Conservation (phyloP, 1,284 basidiomycete genomes). For the Sporisorium sorghi region DNA sequence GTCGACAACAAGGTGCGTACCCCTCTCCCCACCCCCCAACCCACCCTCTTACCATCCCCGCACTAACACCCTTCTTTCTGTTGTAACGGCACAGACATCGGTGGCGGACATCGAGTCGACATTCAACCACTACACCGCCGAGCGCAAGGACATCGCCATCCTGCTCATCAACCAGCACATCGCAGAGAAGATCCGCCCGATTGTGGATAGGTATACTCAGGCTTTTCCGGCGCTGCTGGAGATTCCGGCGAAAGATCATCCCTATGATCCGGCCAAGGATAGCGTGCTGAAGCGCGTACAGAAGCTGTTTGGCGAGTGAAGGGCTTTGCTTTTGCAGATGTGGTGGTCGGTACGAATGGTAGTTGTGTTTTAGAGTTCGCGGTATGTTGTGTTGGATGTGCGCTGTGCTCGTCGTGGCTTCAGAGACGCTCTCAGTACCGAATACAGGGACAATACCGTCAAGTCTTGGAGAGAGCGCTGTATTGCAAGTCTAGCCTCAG, state of each 20-base stretch:
- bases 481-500: background rate
- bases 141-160: slow-evolving; percentile 67
- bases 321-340: background rate
- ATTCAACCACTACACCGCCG: slow-evolving; percentile 60
- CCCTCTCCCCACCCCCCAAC: background rate
- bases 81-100: slow-evolving; percentile 45
- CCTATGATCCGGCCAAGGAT: slow-evolving; percentile 88
- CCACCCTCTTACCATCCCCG: background rate
- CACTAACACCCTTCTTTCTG: background rate
- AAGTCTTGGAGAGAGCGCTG: no score
- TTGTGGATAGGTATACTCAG: slow-evolving; percentile 93
- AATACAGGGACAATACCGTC: no score
- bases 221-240: slow-evolving; percentile 97
- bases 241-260: slow-evolving; percentile 87
- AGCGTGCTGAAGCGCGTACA: slow-evolving; percentile 96
- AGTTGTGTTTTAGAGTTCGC: no score
- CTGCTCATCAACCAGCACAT: slow-evolving; percentile 69
- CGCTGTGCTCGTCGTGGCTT: background rate
- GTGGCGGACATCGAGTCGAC: slow-evolving; percentile 64
- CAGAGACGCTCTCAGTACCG: background rate
- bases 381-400: no score
- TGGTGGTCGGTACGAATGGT: no score
- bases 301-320: slow-evolving; percentile 70
- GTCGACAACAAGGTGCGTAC: slow-evolving; percentile 62
- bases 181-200: slow-evolving; percentile 89